phyloP scores from a whole-genome alignment of 1,284 basidiomycete species.

The Fomitopsis schrenkii region DNA sequence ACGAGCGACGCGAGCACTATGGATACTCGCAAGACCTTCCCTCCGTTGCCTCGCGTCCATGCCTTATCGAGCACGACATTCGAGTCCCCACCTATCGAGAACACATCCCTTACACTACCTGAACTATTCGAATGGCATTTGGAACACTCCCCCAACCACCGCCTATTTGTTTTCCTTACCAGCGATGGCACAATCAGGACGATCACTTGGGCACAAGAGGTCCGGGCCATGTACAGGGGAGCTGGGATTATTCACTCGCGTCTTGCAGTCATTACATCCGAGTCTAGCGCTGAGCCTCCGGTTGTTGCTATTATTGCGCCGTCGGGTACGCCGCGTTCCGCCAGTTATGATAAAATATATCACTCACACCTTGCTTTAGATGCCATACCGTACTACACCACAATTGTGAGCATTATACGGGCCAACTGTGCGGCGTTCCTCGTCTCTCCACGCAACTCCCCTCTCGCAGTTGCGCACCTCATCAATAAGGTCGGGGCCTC shows the following conservation, averaged over 20 bases:
- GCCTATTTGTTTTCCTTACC: constrained; percentile 29
- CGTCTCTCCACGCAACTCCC: constrained; percentile 36
- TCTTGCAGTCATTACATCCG: no score
- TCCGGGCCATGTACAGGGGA: constrained; percentile 8
- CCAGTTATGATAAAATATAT: background rate
- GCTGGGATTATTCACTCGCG: background rate
- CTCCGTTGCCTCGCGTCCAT: constrained; percentile 1
- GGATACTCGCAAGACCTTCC: background rate
- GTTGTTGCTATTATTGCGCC: background rate
- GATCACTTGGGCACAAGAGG: constrained; percentile 27
- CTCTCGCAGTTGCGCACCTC: constrained; percentile 30
- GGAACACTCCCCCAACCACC: constrained; percentile 28
- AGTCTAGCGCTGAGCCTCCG: background rate
- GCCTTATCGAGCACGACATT: constrained; percentile 23
- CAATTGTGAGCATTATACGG: constrained; percentile 22
- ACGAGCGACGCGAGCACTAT: no score
- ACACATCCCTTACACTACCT: constrained; percentile 30
- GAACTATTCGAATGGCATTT: constrained; percentile 34
- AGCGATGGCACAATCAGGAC: constrained; percentile 15
- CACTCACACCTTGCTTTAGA: constrained; percentile 16
- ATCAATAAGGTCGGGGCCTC: constrained; percentile 21
- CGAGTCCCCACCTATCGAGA: constrained; percentile 26
- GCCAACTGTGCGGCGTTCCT: constrained; percentile 28
- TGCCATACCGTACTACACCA: constrained; percentile 26
- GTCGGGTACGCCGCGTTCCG: background rate